Evolutionary conservation across 2,329 filamentous ascomycete species (phyloP), one percentile per base, ranked within the genome.

Genomic region (Ascochyta viciae-villosae): DNA sequence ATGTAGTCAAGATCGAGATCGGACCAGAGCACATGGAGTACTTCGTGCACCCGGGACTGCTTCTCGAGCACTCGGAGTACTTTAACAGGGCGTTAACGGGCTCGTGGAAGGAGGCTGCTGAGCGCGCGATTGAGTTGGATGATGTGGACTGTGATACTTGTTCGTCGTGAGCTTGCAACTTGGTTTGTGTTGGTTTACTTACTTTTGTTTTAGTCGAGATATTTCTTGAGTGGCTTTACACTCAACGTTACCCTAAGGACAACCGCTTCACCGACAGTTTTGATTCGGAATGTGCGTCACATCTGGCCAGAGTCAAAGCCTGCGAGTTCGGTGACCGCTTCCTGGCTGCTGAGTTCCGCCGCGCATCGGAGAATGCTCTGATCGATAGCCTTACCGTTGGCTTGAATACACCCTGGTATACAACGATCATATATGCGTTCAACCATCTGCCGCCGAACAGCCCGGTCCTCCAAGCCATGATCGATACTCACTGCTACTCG

Each of bases 181-280:
- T 19, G 19, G 19, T 19, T n/a, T 34, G 15, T 29, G n/a, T 23
- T 15, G 2, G 7, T 22, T 12, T 3, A 7, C 23, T 23, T 22
- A 35, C 3, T 34, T 8, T 19, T 44, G 19, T 1, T 6, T 3
- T 23, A 63, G 55, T 60, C 29, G 44, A 60, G 15, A 26, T 62
- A 10, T 65, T 63, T 23, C 43, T 65, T 13, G 39, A 64, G 13
- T 64, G 63, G 64, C 40, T 64, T 0, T 61, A 67, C 23, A 50
- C 59, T 1, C 34, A 51, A 1, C 45, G 4, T 2, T 41, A 54
- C 6, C 57, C 35, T 3, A 44, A 39, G 10, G 12, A 37, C 12
- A 13, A 34, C 26, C 15, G 15, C 2, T 41, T 42, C 15, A 2
- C 26, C 12, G 27, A 1, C 26, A 26, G 29, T 15, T 6, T n/a